phyloP scores from a whole-genome alignment of 306 rosid species.

The Cicer arietinum region DNA sequence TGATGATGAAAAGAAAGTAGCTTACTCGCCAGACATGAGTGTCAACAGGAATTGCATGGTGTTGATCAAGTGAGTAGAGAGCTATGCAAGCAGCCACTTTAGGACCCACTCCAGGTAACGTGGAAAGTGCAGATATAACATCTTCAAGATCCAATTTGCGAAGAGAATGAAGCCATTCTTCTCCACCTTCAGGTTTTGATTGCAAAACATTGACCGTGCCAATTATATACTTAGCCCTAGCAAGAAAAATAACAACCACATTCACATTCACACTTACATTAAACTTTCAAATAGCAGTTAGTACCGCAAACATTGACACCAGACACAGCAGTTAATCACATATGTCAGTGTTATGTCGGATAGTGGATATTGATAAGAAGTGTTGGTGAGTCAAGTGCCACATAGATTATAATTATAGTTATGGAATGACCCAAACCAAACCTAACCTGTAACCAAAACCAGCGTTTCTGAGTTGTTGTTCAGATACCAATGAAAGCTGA shows the following conservation, averaged over 20 bases:
- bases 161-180: slow-evolving; percentile 83
- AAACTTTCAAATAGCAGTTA: neutral
- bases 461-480: slow-evolving; percentile 75
- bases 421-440: neutral
- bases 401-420: neutral
- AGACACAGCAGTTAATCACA: no score
- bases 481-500: slow-evolving; percentile 64
- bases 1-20: slow-evolving; percentile 6
- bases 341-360: no score
- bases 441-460: slow-evolving; percentile 90
- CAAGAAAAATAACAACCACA: neutral
- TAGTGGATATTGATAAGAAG: no score
- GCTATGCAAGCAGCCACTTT: slow-evolving; percentile 97
- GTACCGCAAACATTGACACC: neutral
- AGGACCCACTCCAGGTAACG: slow-evolving; percentile 94
- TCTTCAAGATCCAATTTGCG: slow-evolving; percentile 67
- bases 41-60: slow-evolving; percentile 93
- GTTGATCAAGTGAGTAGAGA: slow-evolving; percentile 96
- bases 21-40: slow-evolving; percentile 93
- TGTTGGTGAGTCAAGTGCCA: no score
- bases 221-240: slow-evolving; percentile 79
- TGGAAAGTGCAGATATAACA: slow-evolving; percentile 64
- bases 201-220: slow-evolving; percentile 69
- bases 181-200: slow-evolving; percentile 78
- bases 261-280: neutral